Evolutionary conservation across 805 yeast genomes (phyloP), one percentile per base, ranked within the genome.

Genomic region (Cyberlindnera bimundalis): DNA sequence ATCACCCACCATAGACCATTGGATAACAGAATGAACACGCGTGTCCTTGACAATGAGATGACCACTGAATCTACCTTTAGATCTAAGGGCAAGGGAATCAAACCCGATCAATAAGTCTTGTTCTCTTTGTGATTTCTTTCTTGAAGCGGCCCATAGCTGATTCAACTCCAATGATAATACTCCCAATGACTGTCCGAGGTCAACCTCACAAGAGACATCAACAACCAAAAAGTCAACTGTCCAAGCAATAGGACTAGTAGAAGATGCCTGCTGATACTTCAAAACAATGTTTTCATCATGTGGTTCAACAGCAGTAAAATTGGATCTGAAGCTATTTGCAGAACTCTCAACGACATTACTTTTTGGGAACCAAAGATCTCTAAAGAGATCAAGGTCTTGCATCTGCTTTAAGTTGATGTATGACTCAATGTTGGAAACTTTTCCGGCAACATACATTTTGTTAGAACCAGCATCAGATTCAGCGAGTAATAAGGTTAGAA

Each of bases 111-210:
- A 71, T 46, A 90, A 60, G 42, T 76, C 77, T 50, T 88, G 96
- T 36, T 82, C 81, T 80, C 87, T 79, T 38, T 75, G 74, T 2
- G 78, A 66, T 3, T 77, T 68, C 52, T 86, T 88, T 42, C 78
- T 74, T 0, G 90, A 76, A 0, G 81, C 69, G 1, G 79, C 70
- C 91, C 95, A 87, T 6, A 80, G 59, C 24, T 74, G 66, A 39
- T 80, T 83, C 19, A 86, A 47, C 0, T 59, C 60, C 6, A 86
- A 60, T 2, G 70, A 64, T 33, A 85, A 58, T 12, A 76, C 69
- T 15, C 98, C 97, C 27, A 91, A 63, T 0, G 96, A 78, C 31
- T 84, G 84, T 0, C 98, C 98, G 45, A 91, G 70, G 51, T 89
- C 95, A 17, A 87, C 77, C 23, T 68, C 71, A 5, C 82, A 71